Evolutionary conservation across 208 protist species (phyloP).

Genomic region (Leptomonas seymouri): DNA sequence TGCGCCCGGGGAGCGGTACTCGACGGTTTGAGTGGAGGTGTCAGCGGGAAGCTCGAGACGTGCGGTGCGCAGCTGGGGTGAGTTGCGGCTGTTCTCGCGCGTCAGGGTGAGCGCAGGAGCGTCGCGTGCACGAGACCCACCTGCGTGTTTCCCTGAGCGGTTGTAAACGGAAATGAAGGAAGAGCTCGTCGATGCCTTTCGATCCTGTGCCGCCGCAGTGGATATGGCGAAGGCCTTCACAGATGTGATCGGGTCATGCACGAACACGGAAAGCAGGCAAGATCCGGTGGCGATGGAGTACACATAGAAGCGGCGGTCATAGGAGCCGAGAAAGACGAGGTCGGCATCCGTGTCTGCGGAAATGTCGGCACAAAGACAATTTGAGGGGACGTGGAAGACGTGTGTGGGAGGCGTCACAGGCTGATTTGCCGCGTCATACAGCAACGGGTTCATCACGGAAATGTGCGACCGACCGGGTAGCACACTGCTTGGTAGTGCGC

Average conservation of each 20-base stretch:
- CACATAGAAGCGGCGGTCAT: slow-evolving; percentile 80
- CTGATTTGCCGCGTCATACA: slow-evolving; percentile 5
- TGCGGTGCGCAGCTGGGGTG: background rate
- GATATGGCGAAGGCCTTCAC: slow-evolving; percentile 69
- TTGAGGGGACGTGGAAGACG: slow-evolving; percentile 79
- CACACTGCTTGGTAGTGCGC: background rate
- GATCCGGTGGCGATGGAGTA: slow-evolving; percentile 60
- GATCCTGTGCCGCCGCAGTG: background rate
- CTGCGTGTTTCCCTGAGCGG: background rate
- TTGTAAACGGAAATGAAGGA: slow-evolving; percentile 17
- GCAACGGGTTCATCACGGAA: slow-evolving; percentile 3
- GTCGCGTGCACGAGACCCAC: background rate
- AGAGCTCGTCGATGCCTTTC: slow-evolving; percentile 3
- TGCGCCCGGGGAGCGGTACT: background rate
- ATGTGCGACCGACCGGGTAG: slow-evolving; percentile 20
- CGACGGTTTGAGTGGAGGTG: slow-evolving; percentile 6
- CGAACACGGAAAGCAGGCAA: slow-evolving; percentile 73
- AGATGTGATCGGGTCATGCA: slow-evolving; percentile 76
- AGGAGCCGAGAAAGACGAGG: slow-evolving; percentile 77
- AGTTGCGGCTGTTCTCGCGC: background rate
- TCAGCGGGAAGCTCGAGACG: background rate
- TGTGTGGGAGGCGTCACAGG: slow-evolving; percentile 13
- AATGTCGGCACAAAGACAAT: slow-evolving; percentile 80
- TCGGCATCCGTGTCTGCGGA: slow-evolving; percentile 33
- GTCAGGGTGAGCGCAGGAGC: background rate